Evolutionary conservation across 169 alveolate genomes (phyloP), one percentile per base, ranked within the genome.

Genomic region (Pseudocohnilembus persalinus): DNA sequence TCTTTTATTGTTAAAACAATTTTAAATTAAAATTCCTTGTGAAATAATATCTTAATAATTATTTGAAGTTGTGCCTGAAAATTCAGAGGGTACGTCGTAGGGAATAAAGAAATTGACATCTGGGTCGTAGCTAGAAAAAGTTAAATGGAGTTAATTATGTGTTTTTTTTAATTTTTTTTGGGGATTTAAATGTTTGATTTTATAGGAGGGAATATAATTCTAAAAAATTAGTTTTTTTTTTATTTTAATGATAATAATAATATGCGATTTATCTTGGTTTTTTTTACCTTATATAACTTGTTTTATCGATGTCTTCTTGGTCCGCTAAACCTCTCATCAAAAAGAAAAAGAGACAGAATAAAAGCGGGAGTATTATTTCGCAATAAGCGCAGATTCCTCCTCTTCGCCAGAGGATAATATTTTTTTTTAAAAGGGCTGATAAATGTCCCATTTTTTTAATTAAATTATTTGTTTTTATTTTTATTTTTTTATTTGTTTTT

Each of bases 331-430:
- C 72, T 77, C 82, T 28, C 31, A 29, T 74, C 76, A 74, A 27
- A 29, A 20, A 74, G 31, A 82, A 82, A 63, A 88, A 49, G 79
- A 78, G 31, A 27, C 88, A 77, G 0, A 88, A 49, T 16, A 82
- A 11, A 0, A 88, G 75, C 29, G 91, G 91, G 4, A 78, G 49
- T 63, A 88, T 31, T 74, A 88, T 78, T 63, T 88, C 91, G 75
- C 77, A 88, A 31, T 82, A 63, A 32, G 88, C 74, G 29, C 84
- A 83, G 74, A 74, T 65, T 88, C 84, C 74, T 27, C 72, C 29
- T 35, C 91, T 35, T 34, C 68, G 35, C 83, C 84, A 82, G 1
- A 88, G 74, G 31, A 77, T 73, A 27, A 63, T 31, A 75, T 88
- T 82, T 74, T 88, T 88, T n/a, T 34, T 33, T 28, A 88, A 76